Evolutionary conservation across 345 rosid genomes (phyloP).

Genomic region (Ailanthus altissimus): DNA sequence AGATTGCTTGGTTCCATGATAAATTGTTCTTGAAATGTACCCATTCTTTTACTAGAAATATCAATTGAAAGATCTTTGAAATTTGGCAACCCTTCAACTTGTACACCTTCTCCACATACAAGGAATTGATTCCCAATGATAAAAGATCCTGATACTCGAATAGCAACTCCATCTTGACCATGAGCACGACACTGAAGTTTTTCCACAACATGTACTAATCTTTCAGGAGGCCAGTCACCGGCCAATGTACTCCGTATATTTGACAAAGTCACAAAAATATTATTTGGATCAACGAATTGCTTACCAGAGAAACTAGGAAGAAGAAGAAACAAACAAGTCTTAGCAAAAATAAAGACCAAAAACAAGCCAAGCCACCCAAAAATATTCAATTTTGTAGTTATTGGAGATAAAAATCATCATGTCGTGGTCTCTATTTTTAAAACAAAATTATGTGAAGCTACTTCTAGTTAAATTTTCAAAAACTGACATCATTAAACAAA

Average conservation of each 20-base stretch:
- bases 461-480: neutral
- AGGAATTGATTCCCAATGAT: slow-evolving; percentile 85
- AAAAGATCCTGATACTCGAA: slow-evolving; percentile 84
- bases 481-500: neutral
- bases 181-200: slow-evolving; percentile 75
- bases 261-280: slow-evolving; percentile 55
- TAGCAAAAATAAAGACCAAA: neutral
- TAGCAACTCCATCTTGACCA: slow-evolving; percentile 65
- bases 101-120: slow-evolving; percentile 91
- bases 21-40: slow-evolving; percentile 86
- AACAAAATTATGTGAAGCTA: neutral
- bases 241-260: slow-evolving; percentile 67
- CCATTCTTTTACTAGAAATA: slow-evolving; percentile 70
- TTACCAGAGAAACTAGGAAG: slow-evolving; percentile 64
- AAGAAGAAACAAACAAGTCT: slow-evolving; percentile 1
- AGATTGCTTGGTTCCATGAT: slow-evolving; percentile 56
- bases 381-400: neutral
- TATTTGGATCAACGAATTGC: slow-evolving; percentile 54
- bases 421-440: neutral
- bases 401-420: neutral
- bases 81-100: slow-evolving; percentile 86
- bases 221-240: slow-evolving; percentile 84
- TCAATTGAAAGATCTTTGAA: slow-evolving; percentile 82
- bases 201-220: slow-evolving; percentile 87
- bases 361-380: neutral